Evolutionary conservation across 2,329 filamentous ascomycete genomes (phyloP), one percentile per base, ranked within the genome.

Genomic region (Didymella pomorum): DNA sequence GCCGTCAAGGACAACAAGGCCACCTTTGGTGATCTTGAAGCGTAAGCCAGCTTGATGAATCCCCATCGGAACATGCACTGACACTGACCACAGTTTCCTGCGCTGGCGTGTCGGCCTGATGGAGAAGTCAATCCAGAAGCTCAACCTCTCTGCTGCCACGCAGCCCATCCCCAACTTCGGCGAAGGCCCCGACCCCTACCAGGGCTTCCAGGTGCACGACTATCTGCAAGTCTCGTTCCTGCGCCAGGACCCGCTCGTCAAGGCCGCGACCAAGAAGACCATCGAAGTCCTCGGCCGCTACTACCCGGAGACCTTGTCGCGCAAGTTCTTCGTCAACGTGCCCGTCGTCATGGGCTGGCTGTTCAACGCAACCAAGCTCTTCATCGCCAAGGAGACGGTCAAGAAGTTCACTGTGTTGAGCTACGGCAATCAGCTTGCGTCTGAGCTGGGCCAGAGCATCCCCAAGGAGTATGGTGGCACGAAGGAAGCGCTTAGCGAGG

Each of bases 271-370:
- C 64, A 88, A 87, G 71, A 87, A 93, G 79, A 93, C 91, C 44
- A 96, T 97, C 75, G 84, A 90, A 61, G 83, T 90, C 50, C 92
- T 97, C 75, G 86, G 88, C 50, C 87, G 86, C 66, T 90, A 91
- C 66, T 97, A 97, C 79, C 93, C 94, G 0, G 94, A 97, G 81
- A 87, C 96, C 10, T 84, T 97, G 47, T 87, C 87, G 69, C 87
- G 94, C 80, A 97, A 97, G 82, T 97, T 93, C 84, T 97, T 97
- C 74, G 90, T 97, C 79, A 97, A 97, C 71, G 92, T 97, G 6
- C 94, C 94, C 0, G 79, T 88, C 55, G 83, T 97, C 70, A 97
- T 97, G 93, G 91, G 92, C 56, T 97, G 93, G 81, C 71, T 83
- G 68, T 83, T 81, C 71, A 72, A 74, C 7, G 79, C 78, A 2